phyloP scores from a whole-genome alignment of 805 yeast genomes.

The Cyberlindnera petersonii region DNA sequence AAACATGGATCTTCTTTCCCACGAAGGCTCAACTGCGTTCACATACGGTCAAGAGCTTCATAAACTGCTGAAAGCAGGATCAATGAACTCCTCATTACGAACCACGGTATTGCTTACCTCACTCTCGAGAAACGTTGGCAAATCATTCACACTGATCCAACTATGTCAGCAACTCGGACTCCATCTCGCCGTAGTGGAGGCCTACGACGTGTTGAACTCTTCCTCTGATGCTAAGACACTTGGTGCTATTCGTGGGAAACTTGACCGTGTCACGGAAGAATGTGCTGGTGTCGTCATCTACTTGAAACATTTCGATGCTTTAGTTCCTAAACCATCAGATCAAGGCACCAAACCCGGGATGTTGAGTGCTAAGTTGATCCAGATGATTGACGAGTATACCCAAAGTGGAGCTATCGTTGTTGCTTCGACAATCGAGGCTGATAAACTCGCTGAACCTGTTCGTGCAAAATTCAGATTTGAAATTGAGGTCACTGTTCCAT shows the following conservation, averaged over 20 bases:
- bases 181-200: constrained; percentile 65
- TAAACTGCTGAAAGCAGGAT: constrained; percentile 53
- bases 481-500: constrained; percentile 70
- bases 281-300: constrained; percentile 49
- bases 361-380: constrained; percentile 47
- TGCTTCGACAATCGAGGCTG: constrained; percentile 67
- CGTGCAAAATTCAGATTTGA: constrained; percentile 75
- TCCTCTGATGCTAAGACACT: constrained; percentile 76
- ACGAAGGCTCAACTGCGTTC: constrained; percentile 29
- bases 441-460: constrained; percentile 59
- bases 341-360: constrained; percentile 41
- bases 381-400: constrained; percentile 53
- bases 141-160: constrained; percentile 56
- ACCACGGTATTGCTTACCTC: constrained; percentile 69
- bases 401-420: constrained; percentile 45
- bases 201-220: constrained; percentile 58
- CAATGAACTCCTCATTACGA: constrained; percentile 37
- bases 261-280: constrained; percentile 55
- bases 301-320: constrained; percentile 68
- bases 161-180: constrained; percentile 58
- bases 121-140: constrained; percentile 73
- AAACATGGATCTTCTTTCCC: constrained; percentile 34
- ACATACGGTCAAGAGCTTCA: constrained; percentile 47
- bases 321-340: constrained; percentile 59
- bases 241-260: constrained; percentile 71